A percentile compares a stretch with the other conserved stretches of the same genome.
Evolutionary conservation across 192 early-diverging fungal genomes (phyloP).

Genomic region (Helicostylum pulchrum): DNA sequence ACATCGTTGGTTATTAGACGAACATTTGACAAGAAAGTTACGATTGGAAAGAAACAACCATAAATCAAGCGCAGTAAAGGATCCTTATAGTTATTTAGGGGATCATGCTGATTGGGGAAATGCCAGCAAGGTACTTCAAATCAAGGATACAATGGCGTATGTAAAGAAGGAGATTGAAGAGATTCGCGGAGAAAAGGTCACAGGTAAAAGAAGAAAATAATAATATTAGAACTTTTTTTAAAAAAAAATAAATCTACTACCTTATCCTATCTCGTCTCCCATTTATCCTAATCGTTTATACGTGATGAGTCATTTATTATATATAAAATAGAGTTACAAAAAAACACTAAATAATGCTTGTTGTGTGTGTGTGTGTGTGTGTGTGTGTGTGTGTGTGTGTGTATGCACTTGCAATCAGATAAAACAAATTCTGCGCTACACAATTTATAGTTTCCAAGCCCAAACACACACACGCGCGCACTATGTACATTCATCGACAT

Average conservation of each 20-base stretch:
- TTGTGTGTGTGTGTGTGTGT: too few relatives aligned
- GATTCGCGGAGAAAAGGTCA: slow-evolving; percentile 15
- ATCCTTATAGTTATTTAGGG: slow-evolving; percentile 36
- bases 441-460: too few relatives aligned
- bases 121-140: slow-evolving; percentile 13
- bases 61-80: background rate
- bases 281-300: background rate
- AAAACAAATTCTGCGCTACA: too few relatives aligned
- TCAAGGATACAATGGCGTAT: slow-evolving; percentile 8
- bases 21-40: slow-evolving; percentile 29
- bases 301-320: too few relatives aligned
- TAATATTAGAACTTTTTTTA: background rate
- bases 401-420: too few relatives aligned
- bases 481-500: too few relatives aligned
- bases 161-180: slow-evolving; percentile 21
- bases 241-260: background rate
- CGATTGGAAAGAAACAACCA: slow-evolving; percentile 20
- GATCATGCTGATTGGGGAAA: slow-evolving; percentile 21
- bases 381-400: too few relatives aligned
- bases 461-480: too few relatives aligned
- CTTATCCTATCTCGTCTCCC: too few relatives aligned
- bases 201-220: slow-evolving; percentile 25
- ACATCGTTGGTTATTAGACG: slow-evolving; percentile 22
- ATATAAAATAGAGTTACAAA: too few relatives aligned
- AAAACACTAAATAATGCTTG: too few relatives aligned